Percentiles rank a stretch among this genome's conserved stretches.
phyloP scores from a whole-genome alignment of 129 eudicot genomes.

The Flaveria bidentis region DNA sequence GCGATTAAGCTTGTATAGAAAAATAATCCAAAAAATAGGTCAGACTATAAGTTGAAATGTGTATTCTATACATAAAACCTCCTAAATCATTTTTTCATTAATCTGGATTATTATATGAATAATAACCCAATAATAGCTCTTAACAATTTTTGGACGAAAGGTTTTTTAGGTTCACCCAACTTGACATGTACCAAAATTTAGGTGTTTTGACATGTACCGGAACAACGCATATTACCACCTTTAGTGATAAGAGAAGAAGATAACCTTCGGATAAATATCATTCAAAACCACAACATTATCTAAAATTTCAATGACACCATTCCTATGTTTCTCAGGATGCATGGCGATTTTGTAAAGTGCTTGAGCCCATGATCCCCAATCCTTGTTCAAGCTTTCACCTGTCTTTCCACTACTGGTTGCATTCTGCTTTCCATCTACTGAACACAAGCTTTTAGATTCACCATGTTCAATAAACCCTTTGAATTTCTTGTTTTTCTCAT shows the following conservation, averaged over 20 bases:
- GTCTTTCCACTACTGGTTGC: conserved; percentile 22
- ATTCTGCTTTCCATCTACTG: conserved; percentile 27
- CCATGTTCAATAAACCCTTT: conserved; percentile 44
- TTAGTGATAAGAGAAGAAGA: conserved; percentile 4
- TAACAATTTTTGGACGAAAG: neutral
- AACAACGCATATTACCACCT: conserved; percentile 18
- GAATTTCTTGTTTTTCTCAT: conserved; percentile 53
- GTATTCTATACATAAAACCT: too few relatives aligned
- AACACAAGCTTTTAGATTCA: conserved; percentile 30
- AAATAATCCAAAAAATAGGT: neutral
- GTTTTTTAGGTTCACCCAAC: neutral
- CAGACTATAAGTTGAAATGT: too few relatives aligned
- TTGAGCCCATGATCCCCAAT: conserved; percentile 88
- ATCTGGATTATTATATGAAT: neutral
- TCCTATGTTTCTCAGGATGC: conserved; percentile 65
- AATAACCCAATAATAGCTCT: neutral
- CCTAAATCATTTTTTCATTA: neutral
- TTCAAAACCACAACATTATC: conserved; percentile 76
- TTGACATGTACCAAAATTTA: neutral
- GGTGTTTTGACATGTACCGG: neutral
- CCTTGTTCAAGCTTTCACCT: conserved; percentile 33
- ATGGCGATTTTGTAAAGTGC: conserved; percentile 77
- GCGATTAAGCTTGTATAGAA: neutral
- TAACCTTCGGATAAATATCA: conserved; percentile 87
- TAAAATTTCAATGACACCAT: conserved; percentile 50